phyloP scores from a whole-genome alignment of 305 asterid genomes.

The Fraxinus dipetala region DNA sequence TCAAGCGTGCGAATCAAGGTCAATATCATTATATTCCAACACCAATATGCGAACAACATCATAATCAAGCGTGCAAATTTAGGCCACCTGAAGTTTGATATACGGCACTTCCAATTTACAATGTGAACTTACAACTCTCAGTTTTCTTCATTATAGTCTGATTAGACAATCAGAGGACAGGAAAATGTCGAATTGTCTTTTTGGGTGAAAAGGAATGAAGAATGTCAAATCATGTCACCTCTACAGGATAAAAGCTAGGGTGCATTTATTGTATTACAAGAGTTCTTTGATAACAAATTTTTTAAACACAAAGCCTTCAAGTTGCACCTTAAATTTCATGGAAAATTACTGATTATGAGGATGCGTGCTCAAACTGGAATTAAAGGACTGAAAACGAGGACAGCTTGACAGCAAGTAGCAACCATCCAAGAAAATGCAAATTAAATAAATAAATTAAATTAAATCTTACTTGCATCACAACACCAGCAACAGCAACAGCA shows the following conservation, averaged over 20 bases:
- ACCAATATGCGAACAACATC: neutral
- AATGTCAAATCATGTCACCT: neutral
- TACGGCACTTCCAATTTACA: neutral
- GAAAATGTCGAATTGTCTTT: neutral
- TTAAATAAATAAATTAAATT: neutral
- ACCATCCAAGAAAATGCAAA: conserved; percentile 14
- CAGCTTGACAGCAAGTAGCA: conserved; percentile 3
- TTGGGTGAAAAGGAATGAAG: neutral
- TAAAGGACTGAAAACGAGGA: conserved; percentile 9
- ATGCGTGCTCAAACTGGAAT: neutral
- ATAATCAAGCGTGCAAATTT: neutral
- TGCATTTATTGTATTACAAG: neutral
- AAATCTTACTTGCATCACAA: conserved; percentile 80
- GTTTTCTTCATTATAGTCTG: neutral
- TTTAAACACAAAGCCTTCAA: neutral
- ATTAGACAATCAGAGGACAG: conserved; percentile 2
- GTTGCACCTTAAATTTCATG: neutral
- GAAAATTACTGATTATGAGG: neutral
- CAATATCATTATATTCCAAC: neutral
- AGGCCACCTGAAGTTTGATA: neutral
- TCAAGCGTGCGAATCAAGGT: neutral
- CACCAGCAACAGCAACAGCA: conserved; percentile 99
- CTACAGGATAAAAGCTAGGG: neutral
- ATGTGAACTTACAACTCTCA: neutral
- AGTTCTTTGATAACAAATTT: neutral